Evolutionary conservation across 139 green algal genomes (phyloP), one percentile per base, ranked within the genome.

Genomic region (Micractinium conductrix): DNA sequence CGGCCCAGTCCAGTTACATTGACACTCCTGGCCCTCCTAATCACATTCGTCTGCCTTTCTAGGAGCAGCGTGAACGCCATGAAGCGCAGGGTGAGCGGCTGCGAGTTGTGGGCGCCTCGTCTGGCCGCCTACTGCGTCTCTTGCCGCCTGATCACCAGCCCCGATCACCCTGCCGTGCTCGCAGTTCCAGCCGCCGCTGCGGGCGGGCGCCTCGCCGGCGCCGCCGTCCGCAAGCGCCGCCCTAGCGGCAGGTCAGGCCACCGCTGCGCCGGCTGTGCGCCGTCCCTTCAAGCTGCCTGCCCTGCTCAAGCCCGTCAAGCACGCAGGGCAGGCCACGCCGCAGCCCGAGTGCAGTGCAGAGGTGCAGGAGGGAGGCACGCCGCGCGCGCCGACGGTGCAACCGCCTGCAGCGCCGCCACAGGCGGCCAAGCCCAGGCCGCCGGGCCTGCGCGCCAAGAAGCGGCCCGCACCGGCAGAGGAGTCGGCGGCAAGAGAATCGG

Each of bases 121-220:
- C n/a, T n/a, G n/a, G n/a, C n/a, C n/a, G n/a, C n/a, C n/a, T n/a
- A n/a, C n/a, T n/a, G n/a, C n/a, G n/a, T n/a, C n/a, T n/a, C 53
- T 62, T 19, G 5, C 53, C 7, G 10, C 53, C 8, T 22, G 53
- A 62, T 58, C 12, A 22, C 10, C 19, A 19, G 19, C 53, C 53
- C 53, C 24, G 26, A 62, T 22, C 53, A 21, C 53, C 53, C 65
- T 33, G 1, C 65, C 58, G 9, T 72, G 65, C 33, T 22, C 58
- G 80, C 80, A 85, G 80, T 85, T 82, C 30, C 24, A 24, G 24
- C 37, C 75, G 28, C 55, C 75, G 17, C 35, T 79, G 35, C 38
- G 35, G 4, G 79, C 17, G 0, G 58, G 79, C 68, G 37, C 24
- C 33, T 9, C 33, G 62, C 35, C 24, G 26, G 60, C 17, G 24